Percentiles rank a stretch among this genome's conserved stretches.
These are phyloP conservation scores for Alternaria sp. DNA, from an alignment of 2,329 filamentous ascomycete species.

Conservation along the genomic window DNA sequence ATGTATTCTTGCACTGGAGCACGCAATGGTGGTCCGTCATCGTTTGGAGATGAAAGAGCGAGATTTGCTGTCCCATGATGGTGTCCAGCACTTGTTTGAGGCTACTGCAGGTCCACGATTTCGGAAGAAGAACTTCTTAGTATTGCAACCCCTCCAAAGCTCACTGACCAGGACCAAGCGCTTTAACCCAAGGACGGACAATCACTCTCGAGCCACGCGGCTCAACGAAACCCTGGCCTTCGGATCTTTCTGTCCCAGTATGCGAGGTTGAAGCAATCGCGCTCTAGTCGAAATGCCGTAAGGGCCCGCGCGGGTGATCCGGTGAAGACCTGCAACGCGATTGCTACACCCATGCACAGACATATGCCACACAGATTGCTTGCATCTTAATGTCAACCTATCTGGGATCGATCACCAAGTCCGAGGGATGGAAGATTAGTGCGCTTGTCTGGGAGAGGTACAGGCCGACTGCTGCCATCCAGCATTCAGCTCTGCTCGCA, in stretches of 20 bases:
- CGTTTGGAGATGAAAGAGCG: slow-evolving; percentile 3
- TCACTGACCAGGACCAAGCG: slow-evolving; percentile 14
- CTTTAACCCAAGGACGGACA: neutral
- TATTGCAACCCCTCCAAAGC: slow-evolving; percentile 2
- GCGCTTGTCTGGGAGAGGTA: neutral
- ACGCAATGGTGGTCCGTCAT: neutral
- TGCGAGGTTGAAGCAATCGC: neutral
- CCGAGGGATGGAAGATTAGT: neutral
- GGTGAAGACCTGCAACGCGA: neutral
- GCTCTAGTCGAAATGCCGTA: neutral
- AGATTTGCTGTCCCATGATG: slow-evolving; percentile 1
- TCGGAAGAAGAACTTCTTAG: slow-evolving; percentile 10
- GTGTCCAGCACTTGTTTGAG: slow-evolving; percentile 21
- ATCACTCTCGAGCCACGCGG: slow-evolving; percentile 2
- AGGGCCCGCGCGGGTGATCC: slow-evolving; percentile 1
- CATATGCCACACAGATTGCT: neutral
- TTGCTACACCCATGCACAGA: neutral
- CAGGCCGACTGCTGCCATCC: neutral
- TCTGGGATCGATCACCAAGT: neutral
- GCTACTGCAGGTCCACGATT: slow-evolving; percentile 29
- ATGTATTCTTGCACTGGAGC: neutral
- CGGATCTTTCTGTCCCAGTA: neutral
- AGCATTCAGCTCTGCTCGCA: neutral
- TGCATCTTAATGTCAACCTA: neutral
- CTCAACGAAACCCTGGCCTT: slow-evolving; percentile 4